Evolutionary conservation across 495 filamentous ascomycete species (phyloP).

Genomic region (Emericellopsis terricola): DNA sequence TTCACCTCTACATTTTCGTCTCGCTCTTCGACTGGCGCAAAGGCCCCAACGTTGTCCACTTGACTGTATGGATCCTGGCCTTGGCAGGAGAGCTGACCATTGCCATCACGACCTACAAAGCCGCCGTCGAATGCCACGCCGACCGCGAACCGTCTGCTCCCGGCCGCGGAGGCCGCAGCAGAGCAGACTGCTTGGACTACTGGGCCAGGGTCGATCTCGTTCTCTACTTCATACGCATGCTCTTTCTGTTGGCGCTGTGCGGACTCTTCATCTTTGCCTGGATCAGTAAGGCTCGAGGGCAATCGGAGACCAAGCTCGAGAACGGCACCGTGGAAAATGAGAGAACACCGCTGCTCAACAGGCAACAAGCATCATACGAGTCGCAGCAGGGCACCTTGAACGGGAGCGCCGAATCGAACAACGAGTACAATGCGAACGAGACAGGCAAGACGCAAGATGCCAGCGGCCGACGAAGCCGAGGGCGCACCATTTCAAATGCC

Average conservation of each 20-base stretch:
- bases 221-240: conserved; percentile 23
- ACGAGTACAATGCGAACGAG: too few relatives aligned
- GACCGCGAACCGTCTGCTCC: conserved; percentile 13
- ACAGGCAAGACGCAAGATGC: too few relatives aligned
- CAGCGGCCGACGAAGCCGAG: conserved; percentile 8
- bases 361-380: conserved; percentile 9
- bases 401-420: background rate
- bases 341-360: conserved; percentile 29
- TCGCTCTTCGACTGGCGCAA: conserved; percentile 63
- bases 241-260: conserved; percentile 17
- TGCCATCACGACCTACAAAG: conserved; percentile 39
- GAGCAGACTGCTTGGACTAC: conserved; percentile 12
- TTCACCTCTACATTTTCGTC: conserved; percentile 46
- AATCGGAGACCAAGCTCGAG: conserved; percentile 19
- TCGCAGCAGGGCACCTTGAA: conserved; percentile 10
- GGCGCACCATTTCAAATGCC: conserved; percentile 8
- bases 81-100: conserved; percentile 50
- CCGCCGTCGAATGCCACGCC: conserved; percentile 41
- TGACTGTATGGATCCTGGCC: conserved; percentile 54
- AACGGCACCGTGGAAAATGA: conserved; percentile 21
- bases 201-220: conserved; percentile 35
- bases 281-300: conserved; percentile 11
- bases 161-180: conserved; percentile 6
- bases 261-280: conserved; percentile 22
- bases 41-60: conserved; percentile 54